Evolutionary conservation across 1,139 yeast species (phyloP).

Genomic region (Arxiozyma bovina): DNA sequence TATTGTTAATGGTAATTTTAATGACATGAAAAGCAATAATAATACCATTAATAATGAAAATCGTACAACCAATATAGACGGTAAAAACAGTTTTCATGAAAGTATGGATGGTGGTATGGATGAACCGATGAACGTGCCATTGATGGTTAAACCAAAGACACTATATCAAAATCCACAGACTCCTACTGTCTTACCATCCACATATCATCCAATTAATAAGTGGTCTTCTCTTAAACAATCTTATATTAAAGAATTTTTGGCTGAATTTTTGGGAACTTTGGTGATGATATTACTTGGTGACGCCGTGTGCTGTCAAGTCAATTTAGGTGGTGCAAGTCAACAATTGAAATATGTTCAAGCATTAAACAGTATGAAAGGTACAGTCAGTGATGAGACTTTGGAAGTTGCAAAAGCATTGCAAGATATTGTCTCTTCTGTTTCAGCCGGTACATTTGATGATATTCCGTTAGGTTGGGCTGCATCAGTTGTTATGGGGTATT

Average conservation of each 20-base stretch:
- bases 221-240: conserved; percentile 29
- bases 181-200: conserved; percentile 32
- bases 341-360: conserved; percentile 14
- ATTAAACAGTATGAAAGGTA: conserved; percentile 8
- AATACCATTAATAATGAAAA: conserved; percentile 4
- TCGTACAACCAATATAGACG: background rate
- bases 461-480: conserved; percentile 43
- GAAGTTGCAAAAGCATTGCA: conserved; percentile 14
- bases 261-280: conserved; percentile 44
- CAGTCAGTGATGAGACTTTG: conserved; percentile 8
- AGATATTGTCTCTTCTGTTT: conserved; percentile 15
- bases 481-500: conserved; percentile 42
- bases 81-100: background rate
- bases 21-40: conserved; percentile 2
- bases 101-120: conserved; percentile 4
- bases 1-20: conserved; percentile 1
- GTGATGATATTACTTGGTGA: conserved; percentile 38
- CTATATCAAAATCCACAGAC: conserved; percentile 33
- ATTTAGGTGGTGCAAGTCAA: conserved; percentile 17
- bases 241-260: conserved; percentile 31
- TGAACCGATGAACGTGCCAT: conserved; percentile 18
- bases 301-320: conserved; percentile 40
- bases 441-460: conserved; percentile 36
- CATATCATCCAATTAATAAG: conserved; percentile 30
- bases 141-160: conserved; percentile 31